Conservation (phyloP, 2,329 filamentous ascomycete species). For the Ophiocordyceps camponoti-saundersi region DNA sequence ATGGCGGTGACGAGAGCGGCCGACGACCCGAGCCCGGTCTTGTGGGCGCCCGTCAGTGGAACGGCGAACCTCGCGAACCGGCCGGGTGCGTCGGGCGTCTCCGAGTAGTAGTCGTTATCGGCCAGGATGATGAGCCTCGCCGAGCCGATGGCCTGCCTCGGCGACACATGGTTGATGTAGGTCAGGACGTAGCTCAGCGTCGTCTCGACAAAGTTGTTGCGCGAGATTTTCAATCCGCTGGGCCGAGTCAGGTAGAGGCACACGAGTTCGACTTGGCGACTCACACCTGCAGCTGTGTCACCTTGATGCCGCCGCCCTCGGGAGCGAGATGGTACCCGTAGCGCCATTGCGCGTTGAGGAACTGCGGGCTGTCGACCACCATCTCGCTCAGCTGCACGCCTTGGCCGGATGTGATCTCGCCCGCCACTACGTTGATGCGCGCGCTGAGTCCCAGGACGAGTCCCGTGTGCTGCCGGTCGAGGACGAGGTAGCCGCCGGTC, state of each 20-base stretch:
- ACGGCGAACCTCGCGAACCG: slow-evolving; percentile 68
- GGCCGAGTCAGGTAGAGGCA: background rate
- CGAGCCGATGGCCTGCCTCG: slow-evolving; percentile 40
- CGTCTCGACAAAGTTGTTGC: slow-evolving; percentile 84
- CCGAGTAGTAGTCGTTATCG: slow-evolving; percentile 94
- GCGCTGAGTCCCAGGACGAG: slow-evolving; percentile 52
- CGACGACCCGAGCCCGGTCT: slow-evolving; percentile 89
- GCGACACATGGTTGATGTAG: slow-evolving; percentile 42
- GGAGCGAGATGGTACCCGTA: slow-evolving; percentile 60
- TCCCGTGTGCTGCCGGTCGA: slow-evolving; percentile 74
- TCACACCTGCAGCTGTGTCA: slow-evolving; percentile 66
- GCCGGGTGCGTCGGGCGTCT: slow-evolving; percentile 15
- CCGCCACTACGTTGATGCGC: slow-evolving; percentile 47
- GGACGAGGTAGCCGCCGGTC: slow-evolving; percentile 85
- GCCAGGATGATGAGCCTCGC: slow-evolving; percentile 73
- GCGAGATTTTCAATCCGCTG: slow-evolving; percentile 26
- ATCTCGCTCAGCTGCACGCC: slow-evolving; percentile 56
- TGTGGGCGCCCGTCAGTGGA: slow-evolving; percentile 63
- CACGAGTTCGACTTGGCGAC: slow-evolving; percentile 18
- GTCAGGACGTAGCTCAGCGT: slow-evolving; percentile 76
- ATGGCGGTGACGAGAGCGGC: slow-evolving; percentile 86
- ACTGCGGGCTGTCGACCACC: slow-evolving; percentile 82
- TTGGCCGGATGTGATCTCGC: slow-evolving; percentile 37
- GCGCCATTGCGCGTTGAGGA: slow-evolving; percentile 70
- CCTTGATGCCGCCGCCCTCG: slow-evolving; percentile 61